phyloP scores from a whole-genome alignment of 1,284 basidiomycete genomes.

The Sanghuangporus weigelae region DNA sequence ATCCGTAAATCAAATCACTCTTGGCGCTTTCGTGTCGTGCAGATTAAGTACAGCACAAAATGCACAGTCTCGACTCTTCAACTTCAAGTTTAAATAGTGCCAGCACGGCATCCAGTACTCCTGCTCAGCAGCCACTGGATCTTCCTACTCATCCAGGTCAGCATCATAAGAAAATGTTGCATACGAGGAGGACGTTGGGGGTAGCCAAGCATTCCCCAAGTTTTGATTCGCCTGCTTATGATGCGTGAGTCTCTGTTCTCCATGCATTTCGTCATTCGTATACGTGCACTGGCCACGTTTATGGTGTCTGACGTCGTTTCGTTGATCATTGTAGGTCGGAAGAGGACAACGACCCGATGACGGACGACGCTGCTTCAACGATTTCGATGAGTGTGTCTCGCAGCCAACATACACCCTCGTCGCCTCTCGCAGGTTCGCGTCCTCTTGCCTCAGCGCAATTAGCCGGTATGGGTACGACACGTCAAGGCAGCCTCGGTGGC shows the following conservation, averaged over 20 bases:
- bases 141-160: neutral
- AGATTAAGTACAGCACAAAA: no score
- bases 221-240: slow-evolving; percentile 17
- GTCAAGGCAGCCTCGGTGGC: neutral
- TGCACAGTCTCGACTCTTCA: neutral
- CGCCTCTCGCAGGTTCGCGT: slow-evolving; percentile 24
- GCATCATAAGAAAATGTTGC: slow-evolving; percentile 18
- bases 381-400: slow-evolving; percentile 35
- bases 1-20: no score
- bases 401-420: slow-evolving; percentile 25
- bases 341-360: slow-evolving; percentile 78
- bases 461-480: slow-evolving; percentile 12
- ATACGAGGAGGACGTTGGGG: slow-evolving; percentile 8
- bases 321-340: slow-evolving; percentile 47
- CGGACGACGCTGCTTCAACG: slow-evolving; percentile 61
- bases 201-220: slow-evolving; percentile 13
- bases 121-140: neutral
- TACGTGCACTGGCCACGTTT: neutral
- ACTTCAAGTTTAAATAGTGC: neutral
- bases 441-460: neutral
- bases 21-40: no score
- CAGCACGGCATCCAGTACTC: neutral
- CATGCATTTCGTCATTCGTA: neutral
- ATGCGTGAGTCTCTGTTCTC: slow-evolving; percentile 11
- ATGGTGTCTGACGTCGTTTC: neutral